phyloP scores from a whole-genome alignment of 2,329 filamentous ascomycete genomes.

The Simplicillium aogashimaense region DNA sequence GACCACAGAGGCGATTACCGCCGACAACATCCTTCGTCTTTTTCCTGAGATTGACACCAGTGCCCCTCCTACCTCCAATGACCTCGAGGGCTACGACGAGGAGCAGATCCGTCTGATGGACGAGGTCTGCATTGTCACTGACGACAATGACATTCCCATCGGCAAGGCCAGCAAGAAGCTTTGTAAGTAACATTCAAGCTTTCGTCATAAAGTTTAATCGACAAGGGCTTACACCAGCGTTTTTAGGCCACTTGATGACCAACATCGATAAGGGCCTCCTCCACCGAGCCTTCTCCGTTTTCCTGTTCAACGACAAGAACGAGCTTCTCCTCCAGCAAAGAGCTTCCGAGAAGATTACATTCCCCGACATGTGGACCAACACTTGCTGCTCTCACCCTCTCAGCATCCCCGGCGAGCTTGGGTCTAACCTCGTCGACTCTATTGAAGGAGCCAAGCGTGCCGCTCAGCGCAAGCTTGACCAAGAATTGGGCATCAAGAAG shows the following conservation, averaged over 20 bases:
- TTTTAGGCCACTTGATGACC: constrained; percentile 86
- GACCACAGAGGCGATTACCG: constrained; percentile 59
- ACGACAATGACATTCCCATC: constrained; percentile 85
- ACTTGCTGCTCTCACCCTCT: constrained; percentile 98
- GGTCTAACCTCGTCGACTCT: constrained; percentile 68
- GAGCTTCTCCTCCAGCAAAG: constrained; percentile 91
- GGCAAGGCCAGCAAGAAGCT: constrained; percentile 97
- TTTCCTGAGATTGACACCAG: constrained; percentile 66
- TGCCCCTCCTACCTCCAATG: constrained; percentile 48
- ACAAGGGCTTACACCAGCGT: constrained; percentile 1
- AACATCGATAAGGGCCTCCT: constrained; percentile 95
- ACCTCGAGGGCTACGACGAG: constrained; percentile 85
- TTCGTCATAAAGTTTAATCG: not conserved
- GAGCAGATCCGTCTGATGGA: constrained; percentile 99
- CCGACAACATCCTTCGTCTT: constrained; percentile 74
- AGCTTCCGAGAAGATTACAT: constrained; percentile 94
- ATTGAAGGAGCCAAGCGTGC: constrained; percentile 83
- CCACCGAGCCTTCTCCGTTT: constrained; percentile 95
- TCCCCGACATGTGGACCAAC: constrained; percentile 99
- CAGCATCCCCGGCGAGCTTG: constrained; percentile 84
- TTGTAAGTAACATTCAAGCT: constrained; percentile 41
- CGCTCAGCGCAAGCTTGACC: constrained; percentile 84
- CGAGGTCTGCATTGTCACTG: constrained; percentile 94
- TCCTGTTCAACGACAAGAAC: constrained; percentile 92
- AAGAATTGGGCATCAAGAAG: constrained; percentile 86